Conservation (phyloP, 768 basidiomycete genomes). For the Boletus rufocinnamomeus region DNA sequence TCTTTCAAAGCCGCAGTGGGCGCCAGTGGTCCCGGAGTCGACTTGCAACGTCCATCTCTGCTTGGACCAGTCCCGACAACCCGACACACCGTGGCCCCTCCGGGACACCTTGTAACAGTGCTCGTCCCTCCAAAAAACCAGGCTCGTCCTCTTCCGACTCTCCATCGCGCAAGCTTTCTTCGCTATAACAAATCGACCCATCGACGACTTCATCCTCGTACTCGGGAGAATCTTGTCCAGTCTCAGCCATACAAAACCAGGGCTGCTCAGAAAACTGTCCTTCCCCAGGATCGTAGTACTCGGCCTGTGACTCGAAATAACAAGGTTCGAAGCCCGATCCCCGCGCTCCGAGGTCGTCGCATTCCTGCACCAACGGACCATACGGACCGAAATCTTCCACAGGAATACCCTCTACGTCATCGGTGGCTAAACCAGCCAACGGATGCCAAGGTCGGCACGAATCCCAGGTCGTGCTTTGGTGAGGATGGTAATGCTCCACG, state of each 20-base stretch:
- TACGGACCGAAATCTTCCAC: background rate
- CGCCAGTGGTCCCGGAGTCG: slow-evolving; percentile 64
- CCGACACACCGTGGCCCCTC: slow-evolving; percentile 11
- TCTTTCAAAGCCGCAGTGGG: slow-evolving; percentile 52
- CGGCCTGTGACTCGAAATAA: background rate
- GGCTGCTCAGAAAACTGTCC: too few relatives aligned
- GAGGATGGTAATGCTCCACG: background rate
- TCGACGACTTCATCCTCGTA: background rate
- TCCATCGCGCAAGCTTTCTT: background rate
- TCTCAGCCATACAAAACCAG: background rate
- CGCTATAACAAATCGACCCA: slow-evolving; percentile 1
- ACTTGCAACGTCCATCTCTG: slow-evolving; percentile 64
- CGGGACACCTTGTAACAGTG: slow-evolving; percentile 46
- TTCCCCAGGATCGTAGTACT: slow-evolving; percentile 1
- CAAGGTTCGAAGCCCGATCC: background rate
- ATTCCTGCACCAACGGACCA: slow-evolving; percentile 7
- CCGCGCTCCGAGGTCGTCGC: slow-evolving; percentile 2
- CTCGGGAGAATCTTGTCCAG: background rate
- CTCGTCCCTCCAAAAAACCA: slow-evolving; percentile 54
- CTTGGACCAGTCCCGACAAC: slow-evolving; percentile 40
- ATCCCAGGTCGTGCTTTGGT: slow-evolving; percentile 1
- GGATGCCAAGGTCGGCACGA: background rate
- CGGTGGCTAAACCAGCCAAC: background rate
- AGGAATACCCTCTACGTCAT: slow-evolving; percentile 4
- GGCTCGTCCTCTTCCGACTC: slow-evolving; percentile 5